Percentiles rank a stretch among this genome's conserved stretches.
Conservation (phyloP, 768 basidiomycete species). For the Dioszegia hungarica region DNA sequence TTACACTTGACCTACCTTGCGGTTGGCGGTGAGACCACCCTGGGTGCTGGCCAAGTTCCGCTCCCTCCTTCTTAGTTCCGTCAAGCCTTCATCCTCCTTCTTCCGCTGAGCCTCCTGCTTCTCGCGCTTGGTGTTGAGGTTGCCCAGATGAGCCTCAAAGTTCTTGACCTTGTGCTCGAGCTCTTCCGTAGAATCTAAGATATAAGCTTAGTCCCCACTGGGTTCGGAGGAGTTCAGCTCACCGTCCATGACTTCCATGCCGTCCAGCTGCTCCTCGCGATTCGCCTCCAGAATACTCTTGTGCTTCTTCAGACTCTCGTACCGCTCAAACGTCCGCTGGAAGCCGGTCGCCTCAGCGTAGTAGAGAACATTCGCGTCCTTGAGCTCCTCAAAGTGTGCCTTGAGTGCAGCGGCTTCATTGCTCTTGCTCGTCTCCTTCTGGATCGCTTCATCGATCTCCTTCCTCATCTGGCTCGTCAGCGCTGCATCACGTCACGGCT, state of each 20-base stretch:
- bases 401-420: slow-evolving; percentile 68
- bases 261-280: slow-evolving; percentile 60
- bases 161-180: slow-evolving; percentile 51
- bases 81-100: slow-evolving; percentile 34
- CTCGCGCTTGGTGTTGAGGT: slow-evolving; percentile 22
- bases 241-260: slow-evolving; percentile 66
- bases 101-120: slow-evolving; percentile 26
- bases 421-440: slow-evolving; percentile 68
- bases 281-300: slow-evolving; percentile 62
- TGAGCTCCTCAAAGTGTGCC: slow-evolving; percentile 61
- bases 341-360: slow-evolving; percentile 80
- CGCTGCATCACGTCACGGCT: neutral
- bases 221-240: neutral
- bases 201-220: slow-evolving; percentile 1
- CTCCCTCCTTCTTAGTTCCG: slow-evolving; percentile 38
- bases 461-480: slow-evolving; percentile 27
- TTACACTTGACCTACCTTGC: slow-evolving; percentile 55
- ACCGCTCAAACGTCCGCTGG: slow-evolving; percentile 61
- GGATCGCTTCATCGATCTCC: slow-evolving; percentile 60
- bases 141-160: slow-evolving; percentile 51
- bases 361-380: slow-evolving; percentile 55
- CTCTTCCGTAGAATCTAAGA: slow-evolving; percentile 64
- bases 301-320: slow-evolving; percentile 61
- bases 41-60: slow-evolving; percentile 37
- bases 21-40: slow-evolving; percentile 68